phyloP scores from a whole-genome alignment of 2,329 filamentous ascomycete species.

The Cladophialophora exuberans region DNA sequence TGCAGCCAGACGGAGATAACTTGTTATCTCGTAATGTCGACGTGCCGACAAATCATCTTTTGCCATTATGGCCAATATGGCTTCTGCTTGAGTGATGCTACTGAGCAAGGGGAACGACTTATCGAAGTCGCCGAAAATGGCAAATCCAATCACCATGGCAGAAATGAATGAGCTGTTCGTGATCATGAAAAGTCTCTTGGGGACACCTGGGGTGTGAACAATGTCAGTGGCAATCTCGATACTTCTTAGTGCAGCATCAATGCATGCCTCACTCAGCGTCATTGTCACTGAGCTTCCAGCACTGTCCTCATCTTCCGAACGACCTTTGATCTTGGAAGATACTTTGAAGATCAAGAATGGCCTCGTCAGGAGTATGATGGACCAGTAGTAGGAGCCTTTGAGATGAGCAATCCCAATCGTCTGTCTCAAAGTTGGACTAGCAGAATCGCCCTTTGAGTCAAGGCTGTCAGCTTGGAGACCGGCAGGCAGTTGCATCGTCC shows the following conservation, averaged over 20 bases:
- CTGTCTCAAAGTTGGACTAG: constrained; percentile 39
- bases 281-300: constrained; percentile 30
- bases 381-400: constrained; percentile 57
- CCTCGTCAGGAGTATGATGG: constrained; percentile 57
- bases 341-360: constrained; percentile 58
- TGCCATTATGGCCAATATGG: constrained; percentile 31
- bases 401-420: constrained; percentile 54
- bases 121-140: constrained; percentile 35
- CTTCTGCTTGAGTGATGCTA: constrained; percentile 33
- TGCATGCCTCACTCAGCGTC: constrained; percentile 42
- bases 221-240: constrained; percentile 34
- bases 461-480: constrained; percentile 51
- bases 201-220: constrained; percentile 31
- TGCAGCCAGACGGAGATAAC: constrained; percentile 45
- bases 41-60: constrained; percentile 32
- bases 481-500: constrained; percentile 46
- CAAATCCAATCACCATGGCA: constrained; percentile 33
- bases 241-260: constrained; percentile 48
- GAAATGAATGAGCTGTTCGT: constrained; percentile 33
- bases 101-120: constrained; percentile 34
- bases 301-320: constrained; percentile 22
- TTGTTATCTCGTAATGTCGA: constrained; percentile 40
- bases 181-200: constrained; percentile 32
- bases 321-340: constrained; percentile 37
- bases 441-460: constrained; percentile 38